Conservation (phyloP, 2,329 filamentous ascomycete species). For the Stemphylium lycopersici region DNA sequence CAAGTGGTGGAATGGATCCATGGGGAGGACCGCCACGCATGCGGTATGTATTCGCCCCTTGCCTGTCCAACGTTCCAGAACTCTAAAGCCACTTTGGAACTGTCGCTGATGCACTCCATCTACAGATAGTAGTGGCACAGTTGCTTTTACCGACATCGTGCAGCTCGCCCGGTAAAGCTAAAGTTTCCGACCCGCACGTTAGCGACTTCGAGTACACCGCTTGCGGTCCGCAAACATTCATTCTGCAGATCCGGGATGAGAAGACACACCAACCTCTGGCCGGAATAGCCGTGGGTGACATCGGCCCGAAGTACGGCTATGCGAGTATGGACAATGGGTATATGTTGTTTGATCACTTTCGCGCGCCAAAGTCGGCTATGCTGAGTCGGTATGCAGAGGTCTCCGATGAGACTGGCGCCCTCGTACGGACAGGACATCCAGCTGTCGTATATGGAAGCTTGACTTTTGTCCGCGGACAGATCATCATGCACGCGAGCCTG, state of each 20-base stretch:
- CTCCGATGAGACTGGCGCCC: conserved; percentile 53
- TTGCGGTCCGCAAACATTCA: conserved; percentile 60
- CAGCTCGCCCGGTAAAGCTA: conserved; percentile 1
- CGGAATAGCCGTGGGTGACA: conserved; percentile 60
- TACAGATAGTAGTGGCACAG: conserved; percentile 59
- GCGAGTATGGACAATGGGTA: conserved; percentile 61
- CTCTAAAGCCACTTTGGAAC: conserved; percentile 10
- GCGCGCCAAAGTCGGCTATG: conserved; percentile 57
- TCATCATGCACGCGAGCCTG: conserved; percentile 59
- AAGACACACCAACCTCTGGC: conserved; percentile 55
- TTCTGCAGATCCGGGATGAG: conserved; percentile 59
- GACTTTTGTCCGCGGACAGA: conserved; percentile 56
- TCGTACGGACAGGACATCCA: conserved; percentile 56
- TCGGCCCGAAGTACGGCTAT: conserved; percentile 63
- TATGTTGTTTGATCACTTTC: conserved; percentile 58
- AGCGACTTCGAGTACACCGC: conserved; percentile 43
- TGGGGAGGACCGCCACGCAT: conserved; percentile 62
- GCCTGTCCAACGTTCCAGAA: conserved; percentile 10
- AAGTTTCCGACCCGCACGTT: conserved; percentile 18
- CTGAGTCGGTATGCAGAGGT: conserved; percentile 57
- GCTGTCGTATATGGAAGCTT: conserved; percentile 59
- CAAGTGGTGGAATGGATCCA: conserved; percentile 62
- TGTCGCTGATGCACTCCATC: conserved; percentile 11
- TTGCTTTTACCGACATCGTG: conserved; percentile 50
- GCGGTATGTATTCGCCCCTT: conserved; percentile 39